Conservation (phyloP, 2,329 filamentous ascomycete genomes). For the Ascochyta viciae-villosae region DNA sequence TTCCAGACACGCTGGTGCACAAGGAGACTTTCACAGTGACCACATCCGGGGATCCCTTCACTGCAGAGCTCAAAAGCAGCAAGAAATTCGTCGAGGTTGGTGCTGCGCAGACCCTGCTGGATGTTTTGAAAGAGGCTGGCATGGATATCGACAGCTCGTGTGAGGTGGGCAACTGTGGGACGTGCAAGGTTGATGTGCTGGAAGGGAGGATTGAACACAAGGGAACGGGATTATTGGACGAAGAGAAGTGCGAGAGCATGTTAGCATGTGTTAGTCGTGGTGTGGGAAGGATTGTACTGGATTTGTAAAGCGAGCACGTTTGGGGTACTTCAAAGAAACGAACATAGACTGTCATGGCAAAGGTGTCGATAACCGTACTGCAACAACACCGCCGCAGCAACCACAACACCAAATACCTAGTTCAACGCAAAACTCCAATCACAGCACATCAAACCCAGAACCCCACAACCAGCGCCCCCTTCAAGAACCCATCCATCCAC, state of each 20-base stretch:
- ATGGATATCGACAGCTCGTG: constrained; percentile 55
- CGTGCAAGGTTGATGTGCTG: constrained; percentile 51
- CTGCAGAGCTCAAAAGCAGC: constrained; percentile 59
- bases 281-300: constrained; percentile 42
- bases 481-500: too few relatives aligned
- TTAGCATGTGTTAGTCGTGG: constrained; percentile 50
- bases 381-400: too few relatives aligned
- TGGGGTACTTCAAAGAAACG: too few relatives aligned
- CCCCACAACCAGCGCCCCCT: too few relatives aligned
- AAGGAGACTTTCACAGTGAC: constrained; percentile 66
- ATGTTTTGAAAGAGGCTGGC: constrained; percentile 51
- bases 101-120: constrained; percentile 51
- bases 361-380: too few relatives aligned
- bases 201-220: constrained; percentile 50
- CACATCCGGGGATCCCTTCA: constrained; percentile 65
- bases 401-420: too few relatives aligned
- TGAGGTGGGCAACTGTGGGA: constrained; percentile 55
- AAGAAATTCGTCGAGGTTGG: constrained; percentile 55
- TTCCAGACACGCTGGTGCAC: constrained; percentile 63
- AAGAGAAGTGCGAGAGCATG: constrained; percentile 47
- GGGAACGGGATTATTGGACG: constrained; percentile 47
- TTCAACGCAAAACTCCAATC: too few relatives aligned
- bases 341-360: too few relatives aligned
- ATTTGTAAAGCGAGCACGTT: constrained; percentile 12
- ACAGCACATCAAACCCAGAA: too few relatives aligned